Base-by-base conservation (phyloP, 495 filamentous ascomycete genomes). In the Cercophora newfieldiana region DNA sequence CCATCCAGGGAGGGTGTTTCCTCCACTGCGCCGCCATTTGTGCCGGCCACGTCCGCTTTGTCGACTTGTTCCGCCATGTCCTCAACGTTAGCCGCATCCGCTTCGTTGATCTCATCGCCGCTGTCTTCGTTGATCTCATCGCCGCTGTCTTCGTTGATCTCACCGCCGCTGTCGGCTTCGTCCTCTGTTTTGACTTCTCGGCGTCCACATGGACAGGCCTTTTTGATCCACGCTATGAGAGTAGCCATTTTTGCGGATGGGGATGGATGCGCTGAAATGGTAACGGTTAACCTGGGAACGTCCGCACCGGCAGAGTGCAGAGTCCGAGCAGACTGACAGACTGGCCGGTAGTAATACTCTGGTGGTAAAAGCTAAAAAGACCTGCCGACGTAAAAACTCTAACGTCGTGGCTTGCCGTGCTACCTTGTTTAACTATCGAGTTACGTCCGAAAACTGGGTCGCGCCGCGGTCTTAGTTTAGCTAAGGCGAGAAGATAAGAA, bases 211-310 rank as follows among this genome's bases (percentile, higher is more conserved):
- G 33, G 58, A 48, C 58, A 60, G 19, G 33, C 58, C 18, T 44
- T 60, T 60, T 60, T 60, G 19, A 60, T 60, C 58, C 58, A 60
- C 33, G 58, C 58, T 10, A 49, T 22, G 58, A 60, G 33, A 48
- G 58, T 49, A 47, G 58, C 29, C 58, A 60, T 60, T 63, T 63
- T 63, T 55, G 61, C 61, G 50, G 49, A 63, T 63, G 28, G 50
- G n/a, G n/a, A n/a, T n/a, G 61, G 49, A 56, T 63, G 61, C 28
- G 61, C n/a, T 63, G 61, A 55, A 63, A 62, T 62, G 59, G 59
- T 51, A 48, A 62, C 59, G 4, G 37, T 30, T 28, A 51, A 50
- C 44, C 59, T 62, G 59, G 59, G 24, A 62, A 50, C 59, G 25
- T 51, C 33, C 47, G 44, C 44, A 62, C 59, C 30, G 59, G 44